Base-by-base conservation (phyloP, 2,329 filamentous ascomycete genomes). In the Xylariaceae sp. region DNA sequence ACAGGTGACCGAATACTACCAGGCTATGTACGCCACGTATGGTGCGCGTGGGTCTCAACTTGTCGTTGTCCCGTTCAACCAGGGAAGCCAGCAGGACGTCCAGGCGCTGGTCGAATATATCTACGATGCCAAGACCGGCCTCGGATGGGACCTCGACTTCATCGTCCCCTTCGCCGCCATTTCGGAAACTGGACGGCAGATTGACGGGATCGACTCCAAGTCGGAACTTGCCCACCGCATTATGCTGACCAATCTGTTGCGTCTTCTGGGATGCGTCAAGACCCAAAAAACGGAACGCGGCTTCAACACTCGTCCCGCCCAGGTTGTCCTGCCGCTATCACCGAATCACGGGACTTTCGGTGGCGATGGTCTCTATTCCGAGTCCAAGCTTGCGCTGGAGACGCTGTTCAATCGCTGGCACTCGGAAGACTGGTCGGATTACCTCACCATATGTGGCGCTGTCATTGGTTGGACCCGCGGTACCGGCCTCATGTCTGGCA, bases 391-490 rank as follows among this genome's bases (percentile, higher is more conserved):
- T 38, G 92, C 83, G 27, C 74, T 98, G 7, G 92, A 98, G 71
- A 96, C 92, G 4, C 76, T 98, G 23, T 96, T 98, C 77, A 95
- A 94, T 68, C 78, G 92, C 49, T 98, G 92, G 92, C 83, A 94
- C 63, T 94, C 92, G 0, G 92, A 98, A 67, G 89, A 78, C 67
- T 98, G 92, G 92, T 82, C 79, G 46, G 90, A 90, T 66, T 98
- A 93, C 68, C 86, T 98, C 52, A 96, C 90, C 40, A 92, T 98
- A 50, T 98, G 92, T 51, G 92, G 92, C 68, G 90, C 90, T 43
- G 87, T 96, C 61, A 98, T 98, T 57, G 92, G 92, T 43, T 98
- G 92, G 92, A 98, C 92, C 49, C 90, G 92, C 66, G 92, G 90
- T 46, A 98, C 92, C 43, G 92, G 92, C 57, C 78, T 98, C 51